Evolutionary conservation across 2,329 filamentous ascomycete genomes (phyloP), one percentile per base, ranked within the genome.

Genomic region (Calonectria hawksworthii): DNA sequence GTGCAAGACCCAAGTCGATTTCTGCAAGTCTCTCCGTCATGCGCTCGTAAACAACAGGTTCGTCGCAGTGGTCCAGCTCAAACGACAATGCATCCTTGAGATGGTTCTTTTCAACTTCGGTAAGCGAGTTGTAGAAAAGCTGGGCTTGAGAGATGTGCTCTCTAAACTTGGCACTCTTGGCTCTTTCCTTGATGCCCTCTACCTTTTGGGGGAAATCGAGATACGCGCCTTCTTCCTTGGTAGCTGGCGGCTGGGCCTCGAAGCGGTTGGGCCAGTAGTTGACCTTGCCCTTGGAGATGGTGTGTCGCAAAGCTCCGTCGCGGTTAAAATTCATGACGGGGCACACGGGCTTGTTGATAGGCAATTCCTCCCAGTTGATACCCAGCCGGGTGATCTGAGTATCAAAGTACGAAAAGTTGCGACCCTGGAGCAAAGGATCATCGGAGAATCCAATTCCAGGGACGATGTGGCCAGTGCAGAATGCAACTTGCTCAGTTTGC

Each of bases 41-140:
- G 34, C 93, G 90, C 75, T 93, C 90, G 83, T 96, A 96, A 0
- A 97, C 94, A 13, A 94, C 84, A 0, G 93, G 91, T 52, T 97
- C 95, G 28, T 96, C 94, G 82, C 95, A 97, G 84, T 96, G 94
- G 81, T 96, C 94, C 1, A 97, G 87, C 84, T 95, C 94, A 82
- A 95, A 95, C 1, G 93, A 92, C 65, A 95, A 90, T 0, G 93
- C 93, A 79, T 94, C 93, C 83, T 94, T 87, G 23, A 95, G 80
- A 80, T 94, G 93, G 76, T 94, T 90, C 85, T 94, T 92, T 84
- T 96, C 95, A 4, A 91, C 86, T 0, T 89, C 85, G 0, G 91
- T 91, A 78, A 96, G 84, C 21, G 93, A 96, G 87, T 96, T 96
- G 87, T 92, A 96, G 87, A 97, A 97, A 2, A 96, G 87, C 82